Conservation (phyloP, 73 alveolate species). For the Stentor roeselii region DNA sequence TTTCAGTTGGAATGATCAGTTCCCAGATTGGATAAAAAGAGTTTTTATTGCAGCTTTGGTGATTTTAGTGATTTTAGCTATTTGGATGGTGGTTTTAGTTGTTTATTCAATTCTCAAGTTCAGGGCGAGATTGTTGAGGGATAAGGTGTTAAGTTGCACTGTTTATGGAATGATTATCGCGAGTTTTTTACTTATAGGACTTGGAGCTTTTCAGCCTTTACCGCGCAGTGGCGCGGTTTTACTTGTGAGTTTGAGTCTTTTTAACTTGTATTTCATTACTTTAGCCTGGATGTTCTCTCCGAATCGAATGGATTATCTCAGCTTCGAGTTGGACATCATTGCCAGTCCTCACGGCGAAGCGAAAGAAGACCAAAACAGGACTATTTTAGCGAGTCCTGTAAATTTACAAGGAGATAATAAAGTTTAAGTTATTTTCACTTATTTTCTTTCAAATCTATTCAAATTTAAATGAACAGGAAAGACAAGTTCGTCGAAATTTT, state of each 20-base stretch:
- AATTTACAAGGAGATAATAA: not conserved
- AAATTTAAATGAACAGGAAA: not conserved
- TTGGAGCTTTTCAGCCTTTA: not conserved
- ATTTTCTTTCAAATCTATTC: too few species aligned
- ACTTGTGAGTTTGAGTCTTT: not conserved
- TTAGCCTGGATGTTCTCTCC: not conserved
- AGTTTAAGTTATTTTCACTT: not conserved
- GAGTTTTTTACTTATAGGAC: not conserved
- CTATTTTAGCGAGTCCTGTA: too few species aligned
- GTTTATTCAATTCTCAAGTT: not conserved
- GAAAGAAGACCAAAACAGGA: too few species aligned
- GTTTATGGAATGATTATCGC: not conserved
- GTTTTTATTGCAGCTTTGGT: not conserved
- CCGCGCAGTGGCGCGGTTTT: not conserved
- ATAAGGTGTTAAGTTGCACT: not conserved
- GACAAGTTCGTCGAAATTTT: not conserved
- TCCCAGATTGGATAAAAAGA: not conserved
- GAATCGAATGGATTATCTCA: not conserved
- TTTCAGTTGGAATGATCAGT: not conserved
- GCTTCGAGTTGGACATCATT: not conserved
- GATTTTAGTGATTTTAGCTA: too few species aligned
- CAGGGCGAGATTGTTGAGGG: not conserved
- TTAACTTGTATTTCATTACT: not conserved
- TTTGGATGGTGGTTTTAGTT: not conserved
- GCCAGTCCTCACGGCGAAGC: too few species aligned